Base-by-base conservation (phyloP, 1,284 basidiomycete genomes). In the Gomphus bonarii region DNA sequence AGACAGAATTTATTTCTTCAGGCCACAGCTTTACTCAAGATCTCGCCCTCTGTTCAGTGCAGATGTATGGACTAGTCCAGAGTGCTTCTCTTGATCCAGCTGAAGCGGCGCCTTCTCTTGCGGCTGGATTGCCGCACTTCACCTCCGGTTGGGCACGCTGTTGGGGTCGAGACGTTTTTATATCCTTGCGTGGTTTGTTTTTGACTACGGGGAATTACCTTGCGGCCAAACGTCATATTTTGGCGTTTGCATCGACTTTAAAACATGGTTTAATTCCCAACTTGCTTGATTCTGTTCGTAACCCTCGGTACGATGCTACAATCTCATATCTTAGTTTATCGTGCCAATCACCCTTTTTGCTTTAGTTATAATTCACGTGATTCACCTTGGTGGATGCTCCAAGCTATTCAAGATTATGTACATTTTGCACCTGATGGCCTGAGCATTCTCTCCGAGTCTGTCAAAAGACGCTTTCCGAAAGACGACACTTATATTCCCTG, bases 381-480 rank as follows among this genome's bases (percentile, higher is more conserved):
- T 66, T 89, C 88, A 6, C 91, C 92, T 30, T 97, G 94, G 95
- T 99, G 94, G 91, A 97, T 98, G 88, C 71, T 97, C 58, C 95
- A 99, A 69, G 97, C 91, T 66, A 95, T 98, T 58, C 95, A 98
- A 67, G 94, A 98, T 70, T 98, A 97, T 69, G 85, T 83, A 42
- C 75, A 75, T 58, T 86, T 81, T 71, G 91, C 89, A 1, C 92
- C 95, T 0, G 85, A 92, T 61, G 95, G 97, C 2, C 68, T 89
- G 36, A 73, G 82, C 0, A 80, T 99, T 57, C 79, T 99, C 43
- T 76, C 81, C 1, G 93, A 95, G 65, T 73, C 76, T 2, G 86
- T 98, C 58, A 91, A 85, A 68, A 82, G 95, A 25, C 84, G 95
- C 30, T 99, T 99, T 78, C 95, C 95, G 0, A 78, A 81, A 64